These are phyloP conservation scores for Trichosporon inkin DNA, from an alignment of 1,284 basidiomycete species.

Conservation along the genomic window DNA sequence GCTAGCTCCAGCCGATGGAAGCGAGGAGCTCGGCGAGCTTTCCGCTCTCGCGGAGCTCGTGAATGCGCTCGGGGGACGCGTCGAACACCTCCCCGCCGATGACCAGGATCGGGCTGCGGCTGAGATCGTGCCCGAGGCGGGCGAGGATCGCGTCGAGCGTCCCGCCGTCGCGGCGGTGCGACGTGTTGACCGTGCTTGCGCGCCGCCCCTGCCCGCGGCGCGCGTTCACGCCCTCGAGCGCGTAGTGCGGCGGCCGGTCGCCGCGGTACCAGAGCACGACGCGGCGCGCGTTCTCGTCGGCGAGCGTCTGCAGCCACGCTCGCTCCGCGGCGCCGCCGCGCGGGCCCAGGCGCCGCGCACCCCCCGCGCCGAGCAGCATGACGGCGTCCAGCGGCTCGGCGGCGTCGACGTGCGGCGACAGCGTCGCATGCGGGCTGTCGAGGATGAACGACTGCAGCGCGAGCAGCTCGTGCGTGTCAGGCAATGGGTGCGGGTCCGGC, in stretches of 20 bases:
- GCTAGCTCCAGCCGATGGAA: slow-evolving; percentile 14
- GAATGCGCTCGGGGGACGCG: slow-evolving; percentile 25
- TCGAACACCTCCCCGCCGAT: slow-evolving; percentile 33
- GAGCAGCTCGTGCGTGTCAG: slow-evolving; percentile 44
- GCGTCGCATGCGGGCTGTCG: slow-evolving; percentile 33
- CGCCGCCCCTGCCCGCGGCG: slow-evolving; percentile 30
- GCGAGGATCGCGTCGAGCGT: slow-evolving; percentile 26
- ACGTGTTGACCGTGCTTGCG: slow-evolving; percentile 29
- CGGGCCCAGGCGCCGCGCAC: slow-evolving; percentile 25
- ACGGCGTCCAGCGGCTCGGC: slow-evolving; percentile 40
- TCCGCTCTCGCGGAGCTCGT: slow-evolving; percentile 27
- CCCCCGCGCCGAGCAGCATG: slow-evolving; percentile 33
- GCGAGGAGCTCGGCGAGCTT: slow-evolving; percentile 23
- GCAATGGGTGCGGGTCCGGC: slow-evolving; percentile 35
- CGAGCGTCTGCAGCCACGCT: slow-evolving; percentile 35
- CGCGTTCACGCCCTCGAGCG: slow-evolving; percentile 29
- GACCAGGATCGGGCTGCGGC: slow-evolving; percentile 31
- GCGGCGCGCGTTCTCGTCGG: slow-evolving; percentile 28
- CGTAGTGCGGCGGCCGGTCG: slow-evolving; percentile 25
- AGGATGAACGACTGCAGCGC: slow-evolving; percentile 48
- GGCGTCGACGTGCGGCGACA: slow-evolving; percentile 35
- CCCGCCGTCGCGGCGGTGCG: slow-evolving; percentile 27
- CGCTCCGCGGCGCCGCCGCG: slow-evolving; percentile 23
- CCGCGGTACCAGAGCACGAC: slow-evolving; percentile 41
- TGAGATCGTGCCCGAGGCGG: slow-evolving; percentile 29